phyloP scores from a whole-genome alignment of 2,329 filamentous ascomycete species.

The Didymella sp. region DNA sequence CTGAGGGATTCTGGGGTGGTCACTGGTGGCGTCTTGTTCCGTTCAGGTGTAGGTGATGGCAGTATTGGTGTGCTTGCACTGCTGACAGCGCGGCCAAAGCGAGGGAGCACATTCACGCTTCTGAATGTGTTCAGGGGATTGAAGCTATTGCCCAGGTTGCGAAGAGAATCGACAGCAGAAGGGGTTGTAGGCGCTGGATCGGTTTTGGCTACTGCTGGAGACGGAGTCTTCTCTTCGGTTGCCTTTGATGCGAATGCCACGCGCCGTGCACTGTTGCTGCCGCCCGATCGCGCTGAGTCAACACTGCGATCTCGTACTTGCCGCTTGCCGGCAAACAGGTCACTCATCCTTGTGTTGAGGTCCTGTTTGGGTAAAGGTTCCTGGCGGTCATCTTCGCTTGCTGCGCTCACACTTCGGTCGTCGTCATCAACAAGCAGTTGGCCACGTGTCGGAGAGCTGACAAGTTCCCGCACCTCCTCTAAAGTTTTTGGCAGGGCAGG shows the following conservation, averaged over 20 bases:
- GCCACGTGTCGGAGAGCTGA: constrained; percentile 70
- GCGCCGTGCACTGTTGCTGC: constrained; percentile 67
- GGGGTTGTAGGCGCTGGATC: constrained; percentile 49
- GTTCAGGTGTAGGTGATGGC: constrained; percentile 49
- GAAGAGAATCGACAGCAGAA: constrained; percentile 80
- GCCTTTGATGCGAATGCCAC: constrained; percentile 55
- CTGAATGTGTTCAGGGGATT: constrained; percentile 84
- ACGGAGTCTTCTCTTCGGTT: constrained; percentile 35
- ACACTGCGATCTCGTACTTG: constrained; percentile 73
- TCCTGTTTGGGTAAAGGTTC: constrained; percentile 39
- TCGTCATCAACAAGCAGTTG: constrained; percentile 59
- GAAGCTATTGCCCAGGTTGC: constrained; percentile 78
- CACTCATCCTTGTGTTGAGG: constrained; percentile 67
- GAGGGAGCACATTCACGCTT: constrained; percentile 75
- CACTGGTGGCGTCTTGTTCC: constrained; percentile 35
- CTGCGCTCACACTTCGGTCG: constrained; percentile 56
- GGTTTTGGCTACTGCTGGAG: constrained; percentile 33
- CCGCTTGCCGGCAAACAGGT: constrained; percentile 73
- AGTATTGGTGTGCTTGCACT: constrained; percentile 50
- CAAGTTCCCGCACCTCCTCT: constrained; percentile 88
- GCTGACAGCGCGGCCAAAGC: constrained; percentile 69
- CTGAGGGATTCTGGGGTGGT: constrained; percentile 30
- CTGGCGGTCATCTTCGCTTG: constrained; percentile 55
- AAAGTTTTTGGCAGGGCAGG: constrained; percentile 81
- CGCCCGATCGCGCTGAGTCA: constrained; percentile 73